Conservation (phyloP, 148 eudicot genomes). For the Rhododendron griersonianum region DNA sequence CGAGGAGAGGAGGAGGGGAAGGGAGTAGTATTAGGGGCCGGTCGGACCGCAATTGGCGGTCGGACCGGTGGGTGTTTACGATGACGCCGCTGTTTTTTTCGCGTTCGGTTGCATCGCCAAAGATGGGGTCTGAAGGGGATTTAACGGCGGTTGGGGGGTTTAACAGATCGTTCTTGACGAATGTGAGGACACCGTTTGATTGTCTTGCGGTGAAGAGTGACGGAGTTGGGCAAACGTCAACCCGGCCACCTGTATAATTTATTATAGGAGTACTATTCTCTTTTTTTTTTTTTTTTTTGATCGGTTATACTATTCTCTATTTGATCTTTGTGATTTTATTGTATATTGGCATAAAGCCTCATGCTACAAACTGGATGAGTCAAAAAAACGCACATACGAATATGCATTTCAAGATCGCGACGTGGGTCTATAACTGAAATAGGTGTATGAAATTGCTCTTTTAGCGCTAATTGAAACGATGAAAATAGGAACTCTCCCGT, state of each 20-base stretch:
- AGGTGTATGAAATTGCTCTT: too few relatives aligned
- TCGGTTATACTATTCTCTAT: neutral
- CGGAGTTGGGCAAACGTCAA: neutral
- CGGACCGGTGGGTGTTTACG: conserved; percentile 1
- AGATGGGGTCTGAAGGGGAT: neutral
- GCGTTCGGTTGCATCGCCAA: neutral
- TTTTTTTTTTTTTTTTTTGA: too few relatives aligned
- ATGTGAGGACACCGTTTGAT: neutral
- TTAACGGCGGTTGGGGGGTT: neutral
- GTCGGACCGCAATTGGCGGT: conserved; percentile 7
- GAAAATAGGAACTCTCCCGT: too few relatives aligned
- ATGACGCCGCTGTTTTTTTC: conserved; percentile 9
- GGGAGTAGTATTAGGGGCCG: conserved; percentile 11
- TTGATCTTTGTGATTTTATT: neutral
- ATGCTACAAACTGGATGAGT: too few relatives aligned
- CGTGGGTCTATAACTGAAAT: too few relatives aligned
- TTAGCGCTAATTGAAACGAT: too few relatives aligned
- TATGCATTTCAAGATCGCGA: too few relatives aligned
- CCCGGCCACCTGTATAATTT: neutral
- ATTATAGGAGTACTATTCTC: neutral
- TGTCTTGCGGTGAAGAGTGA: neutral
- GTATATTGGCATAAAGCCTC: neutral
- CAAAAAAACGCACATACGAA: too few relatives aligned
- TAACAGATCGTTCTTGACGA: neutral
- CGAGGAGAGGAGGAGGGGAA: conserved; percentile 18